Base-by-base conservation (phyloP, 345 rosid genomes). In the Aquilaria sinensis region DNA sequence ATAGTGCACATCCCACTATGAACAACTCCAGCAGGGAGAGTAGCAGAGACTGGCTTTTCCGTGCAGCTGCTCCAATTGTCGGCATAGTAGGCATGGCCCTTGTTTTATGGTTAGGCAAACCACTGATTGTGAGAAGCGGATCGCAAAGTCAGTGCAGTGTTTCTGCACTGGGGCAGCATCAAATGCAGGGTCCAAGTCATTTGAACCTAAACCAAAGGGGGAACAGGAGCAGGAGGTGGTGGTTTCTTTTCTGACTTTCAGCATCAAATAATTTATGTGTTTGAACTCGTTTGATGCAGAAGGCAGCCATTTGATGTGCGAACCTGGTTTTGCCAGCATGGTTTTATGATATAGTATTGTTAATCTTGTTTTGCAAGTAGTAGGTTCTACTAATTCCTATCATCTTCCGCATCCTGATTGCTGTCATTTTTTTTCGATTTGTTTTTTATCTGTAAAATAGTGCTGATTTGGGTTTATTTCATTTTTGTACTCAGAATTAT, bases 151-250 rank as follows among this genome's bases (percentile, higher is more conserved):
- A 67, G 59, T 62, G 64, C 57, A 67, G 62, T 71, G 30, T 62
- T 3, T 9, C 62, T 11, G 66, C 45, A 60, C 53, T 31, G 47
- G 12, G 62, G 55, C 51, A 29, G 68, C 71, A 48, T 63, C 80
- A 62, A 33, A 60, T 71, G 52, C 67, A 53, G 23, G 47, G 67
- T 60, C 56, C 70, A 2, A 57, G 46, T 46, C 10, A 74, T 3
- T 54, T 74, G 33, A 34, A 61, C 8, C 55, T 79, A n/a, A 67
- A 29, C 70, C 75, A 69, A 66, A 81, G 86, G 67, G 96, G 64
- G 52, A 74, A 67, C 74, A 74, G 86, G 70, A 75, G 77, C 70
- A 76, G 94, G 73, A 92, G 96, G 68, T 89, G 98, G 96, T 77
- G 92, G 85, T 80, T 86, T 30, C 66, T 82, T 61, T 87, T 85